Evolutionary conservation across 2,329 filamentous ascomycete species (phyloP), one percentile per base, ranked within the genome.

Genomic region (Trichophyton mentagrophytes): DNA sequence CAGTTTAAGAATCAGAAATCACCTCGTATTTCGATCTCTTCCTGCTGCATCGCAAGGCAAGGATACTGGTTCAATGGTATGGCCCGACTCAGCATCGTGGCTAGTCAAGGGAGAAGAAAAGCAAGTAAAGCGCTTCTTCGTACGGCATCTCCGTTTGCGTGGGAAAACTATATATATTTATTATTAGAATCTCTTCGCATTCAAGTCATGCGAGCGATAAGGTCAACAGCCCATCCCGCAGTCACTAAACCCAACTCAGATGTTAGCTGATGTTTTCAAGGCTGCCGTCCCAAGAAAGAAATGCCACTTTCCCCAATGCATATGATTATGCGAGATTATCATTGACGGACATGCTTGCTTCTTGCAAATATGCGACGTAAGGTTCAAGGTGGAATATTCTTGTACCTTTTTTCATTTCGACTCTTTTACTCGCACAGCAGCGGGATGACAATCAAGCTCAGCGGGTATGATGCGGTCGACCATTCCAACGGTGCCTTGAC

Each of bases 371-470:
- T 55, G 49, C 49, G n/a, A 55, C 33, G 27, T 27, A 55, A 36
- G 49, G 49, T 55, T 55, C 49, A 55, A 55, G 11, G 33, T 27
- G 20, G 3, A 49, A 49, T 36, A 15, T 55, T 17, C 13, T 13
- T 27, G 47, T 51, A 51, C 22, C 25, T 13, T 53, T 27, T 33
- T 27, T 27, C 25, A 27, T 22, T 27, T 36, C 33, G 33, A 6
- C 49, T 6, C 20, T 27, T 7, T 55, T 55, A 36, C 13, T 55
- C 49, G 49, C 49, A 55, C 27, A n/a, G 49, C 49, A 36, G 49
- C 27, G 49, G 49, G 27, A 55, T 36, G n/a, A 17, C 27, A 55
- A 55, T 55, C 49, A 55, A 55, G 49, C 49, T 55, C 49, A 55
- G 27, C 49, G 49, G 49, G 49, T 55, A 17, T 55, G 49, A 17